Percentiles rank a stretch among this genome's conserved stretches.
Evolutionary conservation across 2,329 filamentous ascomycete species (phyloP).

Genomic region (Pestalotiopsis sp.): DNA sequence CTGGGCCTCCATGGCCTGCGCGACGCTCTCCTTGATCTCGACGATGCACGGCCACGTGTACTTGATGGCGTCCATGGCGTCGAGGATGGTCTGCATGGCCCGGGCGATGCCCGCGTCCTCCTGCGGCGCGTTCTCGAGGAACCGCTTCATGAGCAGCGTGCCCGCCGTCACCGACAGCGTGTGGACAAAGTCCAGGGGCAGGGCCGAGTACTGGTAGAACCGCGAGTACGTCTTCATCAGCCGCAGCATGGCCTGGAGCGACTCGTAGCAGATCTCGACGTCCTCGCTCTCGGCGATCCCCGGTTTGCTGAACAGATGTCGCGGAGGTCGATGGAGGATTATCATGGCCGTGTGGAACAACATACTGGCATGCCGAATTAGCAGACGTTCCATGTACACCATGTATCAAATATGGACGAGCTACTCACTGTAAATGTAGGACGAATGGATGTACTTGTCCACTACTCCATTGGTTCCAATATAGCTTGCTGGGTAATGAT

Average conservation of each 20-base stretch:
- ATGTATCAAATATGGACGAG: not conserved
- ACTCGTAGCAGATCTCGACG: constrained; percentile 53
- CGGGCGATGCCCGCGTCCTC: constrained; percentile 48
- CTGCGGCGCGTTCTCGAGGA: constrained; percentile 41
- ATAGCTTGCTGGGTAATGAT: constrained; percentile 46
- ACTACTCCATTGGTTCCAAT: constrained; percentile 55
- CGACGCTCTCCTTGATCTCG: constrained; percentile 41
- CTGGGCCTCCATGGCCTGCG: constrained; percentile 19
- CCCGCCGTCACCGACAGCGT: constrained; percentile 48
- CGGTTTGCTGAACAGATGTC: constrained; percentile 42
- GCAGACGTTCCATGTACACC: not conserved
- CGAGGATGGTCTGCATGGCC: constrained; percentile 49
- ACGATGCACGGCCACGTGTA: constrained; percentile 49
- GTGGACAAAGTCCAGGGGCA: constrained; percentile 37
- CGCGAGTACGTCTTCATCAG: constrained; percentile 46
- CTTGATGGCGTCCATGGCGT: constrained; percentile 55
- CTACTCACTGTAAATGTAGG: constrained; percentile 45
- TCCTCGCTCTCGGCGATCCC: constrained; percentile 44
- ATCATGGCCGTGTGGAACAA: constrained; percentile 54
- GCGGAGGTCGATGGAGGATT: constrained; percentile 51
- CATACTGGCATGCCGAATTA: constrained; percentile 31
- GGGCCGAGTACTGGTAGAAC: constrained; percentile 44
- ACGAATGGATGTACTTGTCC: constrained; percentile 48
- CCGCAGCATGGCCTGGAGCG: constrained; percentile 45
- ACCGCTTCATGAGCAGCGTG: constrained; percentile 48